Base-by-base conservation (phyloP, 768 basidiomycete species). In the Tephrocybe sp. region DNA sequence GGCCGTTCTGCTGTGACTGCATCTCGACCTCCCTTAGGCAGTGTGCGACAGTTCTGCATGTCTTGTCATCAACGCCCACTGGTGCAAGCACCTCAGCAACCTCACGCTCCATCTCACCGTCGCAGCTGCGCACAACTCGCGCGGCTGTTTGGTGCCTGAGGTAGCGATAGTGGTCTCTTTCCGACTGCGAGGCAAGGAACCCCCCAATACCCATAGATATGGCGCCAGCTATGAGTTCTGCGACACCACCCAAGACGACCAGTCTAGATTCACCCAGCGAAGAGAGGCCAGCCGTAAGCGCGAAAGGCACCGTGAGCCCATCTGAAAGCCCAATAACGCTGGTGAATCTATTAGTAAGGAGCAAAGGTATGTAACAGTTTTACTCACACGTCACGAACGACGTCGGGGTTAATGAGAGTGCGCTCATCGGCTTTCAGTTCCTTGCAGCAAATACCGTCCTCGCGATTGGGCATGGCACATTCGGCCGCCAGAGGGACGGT, bases 131-230 rank as follows among this genome's bases (percentile, higher is more conserved):
- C 2, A 79, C 65, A n/a, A 98, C 94, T 25, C 95, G 86, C 15
- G 85, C 78, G 35, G 84, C 74, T 9, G 92, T 95, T 53, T 84
- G 79, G 31, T 80, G 76, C 24, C 76, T 81, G 25, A 88, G 80
- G 69, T 89, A 97, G 38, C 85, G 88, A 65, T 87, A 95, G 68
- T 97, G 89, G 65, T 98, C 96, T 38, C 94, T 86, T 68, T 99
- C 97, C 25, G 96, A 88, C 69, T 99, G 92, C 1, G 95, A 93
- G 2, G 94, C 94, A 41, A 99, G 86, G 78, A 96, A 98, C 16
- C 96, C 96, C 45, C 97, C 97, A 32, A 99, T 89, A 53, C 97
- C 97, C 96, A 99, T 99, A 1, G 90, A 93, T 38, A 98, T 90
- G 11, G 95, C 91, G 5, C 97, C 97, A 1, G 95, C 92, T 49